phyloP scores from a whole-genome alignment of 768 basidiomycete genomes.

The Xanthoconium stramineum region DNA sequence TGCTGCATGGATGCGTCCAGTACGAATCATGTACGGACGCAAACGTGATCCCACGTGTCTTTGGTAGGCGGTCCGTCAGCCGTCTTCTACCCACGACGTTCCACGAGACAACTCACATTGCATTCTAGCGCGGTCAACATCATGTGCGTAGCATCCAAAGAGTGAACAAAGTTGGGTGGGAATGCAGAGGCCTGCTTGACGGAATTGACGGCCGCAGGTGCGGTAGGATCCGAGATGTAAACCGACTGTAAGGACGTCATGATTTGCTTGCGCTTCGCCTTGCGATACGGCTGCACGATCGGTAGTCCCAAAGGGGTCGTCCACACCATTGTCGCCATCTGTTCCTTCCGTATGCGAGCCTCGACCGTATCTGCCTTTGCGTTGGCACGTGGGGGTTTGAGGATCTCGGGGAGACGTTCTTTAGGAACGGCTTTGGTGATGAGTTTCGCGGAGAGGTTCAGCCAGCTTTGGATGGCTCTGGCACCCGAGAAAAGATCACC shows the following conservation, averaged over 20 bases:
- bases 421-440: conserved; percentile 84
- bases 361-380: conserved; percentile 23
- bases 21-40: conserved; percentile 99
- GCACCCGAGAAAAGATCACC: conserved; percentile 94
- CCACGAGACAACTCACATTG: conserved; percentile 45
- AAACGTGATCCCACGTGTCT: conserved; percentile 78
- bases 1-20: conserved; percentile 90
- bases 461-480: conserved; percentile 87
- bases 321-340: conserved; percentile 96
- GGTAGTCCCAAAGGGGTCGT: conserved; percentile 94
- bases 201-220: conserved; percentile 74
- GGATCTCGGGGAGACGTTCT: conserved; percentile 53
- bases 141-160: conserved; percentile 98
- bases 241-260: conserved; percentile 83
- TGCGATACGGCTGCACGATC: conserved; percentile 94
- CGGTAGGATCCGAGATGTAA: conserved; percentile 83
- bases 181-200: conserved; percentile 93
- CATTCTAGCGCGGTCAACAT: conserved; percentile 93
- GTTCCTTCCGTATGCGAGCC: conserved; percentile 66
- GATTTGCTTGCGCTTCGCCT: conserved; percentile 76
- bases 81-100: neutral
- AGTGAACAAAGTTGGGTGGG: conserved; percentile 98
- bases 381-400: conserved; percentile 16
- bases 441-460: conserved; percentile 76
- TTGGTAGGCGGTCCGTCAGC: conserved; percentile 4